Evolutionary conservation across 768 basidiomycete genomes (phyloP).

Genomic region (Xerocomus spinulosus): DNA sequence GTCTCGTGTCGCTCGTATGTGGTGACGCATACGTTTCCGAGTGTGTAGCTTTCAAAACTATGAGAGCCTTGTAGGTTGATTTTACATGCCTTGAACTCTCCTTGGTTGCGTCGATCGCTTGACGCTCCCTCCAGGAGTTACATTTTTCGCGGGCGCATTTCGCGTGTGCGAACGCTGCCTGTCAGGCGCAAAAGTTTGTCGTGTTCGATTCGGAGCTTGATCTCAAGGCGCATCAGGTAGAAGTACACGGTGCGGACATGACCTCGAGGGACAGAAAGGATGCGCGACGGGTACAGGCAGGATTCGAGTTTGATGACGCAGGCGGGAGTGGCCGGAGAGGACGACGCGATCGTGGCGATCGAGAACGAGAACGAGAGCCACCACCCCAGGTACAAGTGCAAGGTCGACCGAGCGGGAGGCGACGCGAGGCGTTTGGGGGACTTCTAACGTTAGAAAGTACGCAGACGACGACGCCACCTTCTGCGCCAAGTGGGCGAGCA

Average conservation of each 20-base stretch:
- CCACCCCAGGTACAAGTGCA: slow-evolving; percentile 24
- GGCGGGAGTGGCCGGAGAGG: slow-evolving; percentile 42
- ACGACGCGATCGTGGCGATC: slow-evolving; percentile 41
- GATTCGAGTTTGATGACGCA: slow-evolving; percentile 65
- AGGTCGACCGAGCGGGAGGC: slow-evolving; percentile 35
- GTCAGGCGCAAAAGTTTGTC: slow-evolving; percentile 87
- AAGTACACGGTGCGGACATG: slow-evolving; percentile 75
- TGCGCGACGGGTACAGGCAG: slow-evolving; percentile 59
- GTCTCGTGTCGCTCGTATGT: background rate
- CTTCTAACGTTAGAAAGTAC: slow-evolving; percentile 43
- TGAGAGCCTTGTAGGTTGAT: slow-evolving; percentile 56
- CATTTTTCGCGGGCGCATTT: slow-evolving; percentile 76
- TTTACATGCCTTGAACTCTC: background rate
- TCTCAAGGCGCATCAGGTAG: slow-evolving; percentile 86
- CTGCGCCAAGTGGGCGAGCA: slow-evolving; percentile 24
- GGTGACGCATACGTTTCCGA: background rate
- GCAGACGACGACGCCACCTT: slow-evolving; percentile 8
- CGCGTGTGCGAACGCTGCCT: slow-evolving; percentile 69
- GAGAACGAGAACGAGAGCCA: slow-evolving; percentile 48
- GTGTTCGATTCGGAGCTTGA: slow-evolving; percentile 88
- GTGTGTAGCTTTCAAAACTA: slow-evolving; percentile 70
- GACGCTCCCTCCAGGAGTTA: slow-evolving; percentile 45
- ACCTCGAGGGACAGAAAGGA: slow-evolving; percentile 64
- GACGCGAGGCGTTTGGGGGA: slow-evolving; percentile 61
- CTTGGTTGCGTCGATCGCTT: background rate